Percentiles rank a stretch among this genome's conserved stretches.
Evolutionary conservation across 2,329 filamentous ascomycete genomes (phyloP).

Genomic region (Hysterium pulicare): DNA sequence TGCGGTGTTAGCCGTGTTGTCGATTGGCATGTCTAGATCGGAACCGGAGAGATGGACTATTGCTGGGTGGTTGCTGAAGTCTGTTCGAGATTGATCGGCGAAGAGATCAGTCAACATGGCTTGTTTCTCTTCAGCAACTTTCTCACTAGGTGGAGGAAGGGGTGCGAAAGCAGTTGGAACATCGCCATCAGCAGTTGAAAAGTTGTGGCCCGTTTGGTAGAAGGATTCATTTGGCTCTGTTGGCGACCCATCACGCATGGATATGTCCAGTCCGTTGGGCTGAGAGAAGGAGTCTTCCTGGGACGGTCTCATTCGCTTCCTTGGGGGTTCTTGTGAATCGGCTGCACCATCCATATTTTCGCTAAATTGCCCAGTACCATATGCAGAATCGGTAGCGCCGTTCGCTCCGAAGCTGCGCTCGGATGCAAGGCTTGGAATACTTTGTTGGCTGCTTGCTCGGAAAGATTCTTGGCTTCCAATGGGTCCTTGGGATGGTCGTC

Average conservation of each 20-base stretch:
- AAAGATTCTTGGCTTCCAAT: conserved; percentile 62
- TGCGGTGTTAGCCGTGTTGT: conserved; percentile 82
- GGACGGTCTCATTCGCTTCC: conserved; percentile 65
- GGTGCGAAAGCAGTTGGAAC: conserved; percentile 62
- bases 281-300: conserved; percentile 40
- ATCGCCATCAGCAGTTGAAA: conserved; percentile 48
- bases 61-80: conserved; percentile 71
- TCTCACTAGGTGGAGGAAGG: conserved; percentile 55
- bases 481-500: conserved; percentile 65
- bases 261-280: conserved; percentile 51
- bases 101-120: conserved; percentile 72
- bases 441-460: conserved; percentile 78
- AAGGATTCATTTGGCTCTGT: conserved; percentile 81
- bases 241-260: conserved; percentile 63
- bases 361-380: conserved; percentile 51
- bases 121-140: conserved; percentile 75
- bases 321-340: conserved; percentile 69
- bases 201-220: conserved; percentile 46
- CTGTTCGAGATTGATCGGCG: conserved; percentile 57
- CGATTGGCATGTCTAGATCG: conserved; percentile 90
- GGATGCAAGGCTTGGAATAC: conserved; percentile 63
- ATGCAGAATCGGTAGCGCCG: conserved; percentile 60
- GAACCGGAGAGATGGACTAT: conserved; percentile 70
- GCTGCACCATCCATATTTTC: conserved; percentile 13
- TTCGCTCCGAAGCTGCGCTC: conserved; percentile 68